Evolutionary conservation across 768 basidiomycete genomes (phyloP).

Genomic region (Gloeophyllum trabeum): DNA sequence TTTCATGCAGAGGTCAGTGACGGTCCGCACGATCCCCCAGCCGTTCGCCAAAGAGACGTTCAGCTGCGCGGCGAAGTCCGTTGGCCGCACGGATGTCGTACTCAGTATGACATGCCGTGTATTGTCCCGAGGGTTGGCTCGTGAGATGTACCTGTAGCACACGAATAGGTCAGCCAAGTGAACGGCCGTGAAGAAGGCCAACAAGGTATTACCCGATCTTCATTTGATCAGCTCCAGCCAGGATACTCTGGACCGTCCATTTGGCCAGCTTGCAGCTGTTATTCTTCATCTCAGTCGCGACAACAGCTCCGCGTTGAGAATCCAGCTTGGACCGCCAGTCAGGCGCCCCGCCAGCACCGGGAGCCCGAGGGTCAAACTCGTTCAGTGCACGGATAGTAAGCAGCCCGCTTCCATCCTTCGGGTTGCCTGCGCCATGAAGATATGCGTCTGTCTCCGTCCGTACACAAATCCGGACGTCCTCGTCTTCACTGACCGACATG

Average conservation of each 20-base stretch:
- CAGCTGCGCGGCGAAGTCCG: slow-evolving; percentile 89
- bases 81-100: slow-evolving; percentile 88
- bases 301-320: slow-evolving; percentile 92
- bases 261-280: slow-evolving; percentile 96
- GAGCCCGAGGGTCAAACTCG: slow-evolving; percentile 88
- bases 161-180: slow-evolving; percentile 3
- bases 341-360: slow-evolving; percentile 90
- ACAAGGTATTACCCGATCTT: slow-evolving; percentile 78
- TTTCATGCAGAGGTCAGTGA: slow-evolving; percentile 91
- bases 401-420: slow-evolving; percentile 61
- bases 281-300: slow-evolving; percentile 99
- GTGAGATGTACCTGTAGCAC: slow-evolving; percentile 75
- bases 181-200: background rate
- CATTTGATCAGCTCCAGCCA: slow-evolving; percentile 92
- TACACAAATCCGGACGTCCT: slow-evolving; percentile 83
- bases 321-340: slow-evolving; percentile 98
- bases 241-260: slow-evolving; percentile 91
- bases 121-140: slow-evolving; percentile 88
- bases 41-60: slow-evolving; percentile 93
- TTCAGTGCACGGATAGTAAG: slow-evolving; percentile 93
- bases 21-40: slow-evolving; percentile 96
- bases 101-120: slow-evolving; percentile 93
- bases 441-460: slow-evolving; percentile 96
- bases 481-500: slow-evolving; percentile 81
- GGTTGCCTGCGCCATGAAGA: slow-evolving; percentile 45